These are phyloP conservation scores for Aspergillus flavus DNA, from an alignment of 2,329 filamentous ascomycete species.

Conservation along the genomic window DNA sequence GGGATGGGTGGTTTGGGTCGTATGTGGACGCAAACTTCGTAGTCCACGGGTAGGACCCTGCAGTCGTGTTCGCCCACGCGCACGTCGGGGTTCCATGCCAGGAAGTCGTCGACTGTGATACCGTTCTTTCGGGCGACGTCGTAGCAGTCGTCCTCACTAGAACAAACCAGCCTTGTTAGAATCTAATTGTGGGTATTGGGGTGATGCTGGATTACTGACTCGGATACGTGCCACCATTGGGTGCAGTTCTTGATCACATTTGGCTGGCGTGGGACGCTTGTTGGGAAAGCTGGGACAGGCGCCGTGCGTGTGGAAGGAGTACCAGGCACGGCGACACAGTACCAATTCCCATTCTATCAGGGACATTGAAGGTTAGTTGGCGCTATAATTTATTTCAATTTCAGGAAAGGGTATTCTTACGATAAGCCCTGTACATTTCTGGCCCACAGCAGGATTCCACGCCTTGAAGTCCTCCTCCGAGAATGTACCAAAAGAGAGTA, in stretches of 20 bases:
- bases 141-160: neutral
- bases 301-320: slow-evolving; percentile 7
- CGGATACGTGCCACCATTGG: neutral
- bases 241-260: neutral
- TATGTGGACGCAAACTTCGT: neutral
- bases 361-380: neutral
- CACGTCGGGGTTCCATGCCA: neutral
- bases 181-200: too few species aligned
- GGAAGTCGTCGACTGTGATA: neutral
- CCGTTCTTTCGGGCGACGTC: neutral
- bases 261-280: neutral
- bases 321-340: slow-evolving; percentile 10
- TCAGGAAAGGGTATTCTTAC: neutral
- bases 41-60: neutral
- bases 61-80: neutral
- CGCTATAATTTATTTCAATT: fast-evolving
- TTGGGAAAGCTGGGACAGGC: neutral
- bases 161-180: neutral
- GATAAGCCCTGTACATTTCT: neutral
- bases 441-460: slow-evolving; percentile 9
- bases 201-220: neutral
- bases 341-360: slow-evolving; percentile 1
- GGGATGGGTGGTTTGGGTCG: neutral
- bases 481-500: slow-evolving; percentile 1
- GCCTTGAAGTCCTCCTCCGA: slow-evolving; percentile 12